phyloP scores from a whole-genome alignment of 73 alveolate genomes.

The Paramecium sonneborni region DNA sequence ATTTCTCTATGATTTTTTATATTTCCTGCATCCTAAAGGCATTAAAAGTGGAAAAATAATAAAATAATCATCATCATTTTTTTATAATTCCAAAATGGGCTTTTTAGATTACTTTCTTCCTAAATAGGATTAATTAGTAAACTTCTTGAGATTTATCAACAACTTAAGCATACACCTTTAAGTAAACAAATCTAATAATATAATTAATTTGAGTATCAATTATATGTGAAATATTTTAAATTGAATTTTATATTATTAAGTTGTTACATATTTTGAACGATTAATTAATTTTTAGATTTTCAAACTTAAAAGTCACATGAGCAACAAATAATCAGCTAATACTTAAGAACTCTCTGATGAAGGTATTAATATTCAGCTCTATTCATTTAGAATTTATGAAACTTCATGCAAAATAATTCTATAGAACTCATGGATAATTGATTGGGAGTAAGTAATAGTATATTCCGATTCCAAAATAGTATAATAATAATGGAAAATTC shows the following conservation, averaged over 20 bases:
- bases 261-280: neutral
- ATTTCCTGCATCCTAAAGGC: too few relatives aligned
- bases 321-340: neutral
- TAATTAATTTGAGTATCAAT: neutral
- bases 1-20: too few relatives aligned
- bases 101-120: too few relatives aligned
- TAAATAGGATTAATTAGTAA: too few relatives aligned
- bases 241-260: neutral
- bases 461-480: slow-evolving; percentile 56
- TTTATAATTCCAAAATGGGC: too few relatives aligned
- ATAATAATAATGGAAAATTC: slow-evolving; percentile 62
- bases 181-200: neutral
- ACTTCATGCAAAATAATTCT: slow-evolving; percentile 59
- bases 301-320: neutral
- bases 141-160: neutral
- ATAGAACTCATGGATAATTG: slow-evolving; percentile 53
- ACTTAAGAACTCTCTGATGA: slow-evolving; percentile 12
- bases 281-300: neutral
- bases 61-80: too few relatives aligned
- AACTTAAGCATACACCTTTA: neutral
- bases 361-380: neutral
- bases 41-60: too few relatives aligned
- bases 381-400: slow-evolving; percentile 50
- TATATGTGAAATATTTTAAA: neutral
- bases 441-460: slow-evolving; percentile 38